Evolutionary conservation across 2,329 filamentous ascomycete genomes (phyloP).

Genomic region (Penicillium hordei): DNA sequence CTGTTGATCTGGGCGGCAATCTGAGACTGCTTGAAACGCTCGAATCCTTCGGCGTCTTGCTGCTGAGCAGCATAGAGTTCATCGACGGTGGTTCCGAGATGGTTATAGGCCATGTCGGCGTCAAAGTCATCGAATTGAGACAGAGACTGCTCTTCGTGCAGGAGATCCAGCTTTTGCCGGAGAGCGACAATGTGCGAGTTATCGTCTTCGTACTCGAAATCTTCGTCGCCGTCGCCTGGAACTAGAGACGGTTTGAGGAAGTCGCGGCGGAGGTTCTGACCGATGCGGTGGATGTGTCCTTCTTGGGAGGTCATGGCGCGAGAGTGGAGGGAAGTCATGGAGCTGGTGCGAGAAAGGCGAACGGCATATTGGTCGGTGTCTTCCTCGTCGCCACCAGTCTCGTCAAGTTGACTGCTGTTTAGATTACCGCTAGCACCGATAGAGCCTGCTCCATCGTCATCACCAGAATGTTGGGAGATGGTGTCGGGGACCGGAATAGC

Average conservation of each 20-base stretch:
- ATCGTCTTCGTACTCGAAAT: conserved; percentile 25
- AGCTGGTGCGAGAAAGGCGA: conserved; percentile 59
- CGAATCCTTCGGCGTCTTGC: conserved; percentile 47
- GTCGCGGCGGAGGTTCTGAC: conserved; percentile 65
- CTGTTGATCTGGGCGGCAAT: conserved; percentile 49
- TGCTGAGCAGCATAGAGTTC: conserved; percentile 45
- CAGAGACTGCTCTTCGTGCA: conserved; percentile 45
- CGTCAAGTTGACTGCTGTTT: conserved; percentile 31
- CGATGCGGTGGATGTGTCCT: conserved; percentile 67
- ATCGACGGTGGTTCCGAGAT: conserved; percentile 47
- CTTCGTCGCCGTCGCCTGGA: conserved; percentile 34
- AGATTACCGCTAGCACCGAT: conserved; percentile 35
- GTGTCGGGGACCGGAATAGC: conserved; percentile 28
- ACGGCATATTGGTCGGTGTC: conserved; percentile 46
- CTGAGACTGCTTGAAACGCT: conserved; percentile 46
- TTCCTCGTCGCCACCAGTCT: conserved; percentile 41
- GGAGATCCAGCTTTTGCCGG: conserved; percentile 44
- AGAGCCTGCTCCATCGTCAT: conserved; percentile 30
- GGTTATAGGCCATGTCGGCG: conserved; percentile 42
- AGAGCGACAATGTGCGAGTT: conserved; percentile 48
- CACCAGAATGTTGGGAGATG: conserved; percentile 37
- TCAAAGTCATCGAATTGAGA: conserved; percentile 41
- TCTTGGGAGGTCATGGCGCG: conserved; percentile 67
- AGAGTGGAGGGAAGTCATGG: conserved; percentile 66
- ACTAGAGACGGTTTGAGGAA: conserved; percentile 55